Base-by-base conservation (phyloP, 805 yeast species). In the Yarrowia keelungensis region DNA sequence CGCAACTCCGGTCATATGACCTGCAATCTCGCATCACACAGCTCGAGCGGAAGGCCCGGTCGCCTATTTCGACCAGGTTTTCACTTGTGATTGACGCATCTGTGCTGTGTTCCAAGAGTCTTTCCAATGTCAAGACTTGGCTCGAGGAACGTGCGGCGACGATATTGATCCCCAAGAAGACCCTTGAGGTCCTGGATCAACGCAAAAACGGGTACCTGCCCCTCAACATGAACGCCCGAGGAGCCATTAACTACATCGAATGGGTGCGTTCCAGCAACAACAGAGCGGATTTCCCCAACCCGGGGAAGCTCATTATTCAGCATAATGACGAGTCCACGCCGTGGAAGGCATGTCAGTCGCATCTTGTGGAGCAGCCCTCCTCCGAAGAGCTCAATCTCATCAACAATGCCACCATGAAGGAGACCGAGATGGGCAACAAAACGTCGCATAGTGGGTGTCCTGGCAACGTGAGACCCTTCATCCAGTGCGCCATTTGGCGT, bases 321-420 rank as follows among this genome's bases (percentile, higher is more conserved):
- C 54, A 62, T 32, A 38, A 10, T 5, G 45, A 38, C 14, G 67
- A 62, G 56, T 16, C 56, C 14, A 38, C 47, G 22, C n/a, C 35
- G 2, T 62, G 67, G 67, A 61, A 45, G 45, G 19, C 22, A 15
- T 61, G 67, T 14, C 67, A 49, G 54, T 11, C 35, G 5, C 39
- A 47, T 38, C 46, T 62, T 35, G 46, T 47, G 10, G 43, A 19
- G 22, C 56, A n/a, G 39, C 67, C 67, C 8, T 47, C 56, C 10
- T 1, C 12, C 0, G 56, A 47, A 5, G 67, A 62, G 26, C 39
- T 62, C 56, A 62, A 62, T 15, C 47, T 62, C 22, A 49, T 62
- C 10, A 62, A 62, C 38, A 62, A 62, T 15, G 67, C 67, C 5
- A 32, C 67, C 5, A 47, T 47, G 67, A 62, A 62, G 41, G 67